Conservation (phyloP, 306 rosid species). For the Senna tora region DNA sequence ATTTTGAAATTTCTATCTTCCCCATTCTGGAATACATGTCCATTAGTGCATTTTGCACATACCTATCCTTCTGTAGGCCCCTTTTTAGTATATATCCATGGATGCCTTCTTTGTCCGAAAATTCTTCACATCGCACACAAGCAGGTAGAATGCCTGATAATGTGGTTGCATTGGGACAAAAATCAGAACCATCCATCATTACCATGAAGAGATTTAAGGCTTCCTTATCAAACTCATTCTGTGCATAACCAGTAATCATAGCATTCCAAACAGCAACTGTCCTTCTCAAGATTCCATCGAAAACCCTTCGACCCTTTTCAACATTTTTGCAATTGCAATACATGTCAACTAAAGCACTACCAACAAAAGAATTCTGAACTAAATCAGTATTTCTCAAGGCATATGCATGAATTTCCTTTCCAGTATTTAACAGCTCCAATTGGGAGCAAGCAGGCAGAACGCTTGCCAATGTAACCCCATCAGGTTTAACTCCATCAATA, state of each 20-base stretch:
- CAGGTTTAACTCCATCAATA: constrained; percentile 58
- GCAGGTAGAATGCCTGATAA: constrained; percentile 79
- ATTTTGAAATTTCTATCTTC: constrained; percentile 51
- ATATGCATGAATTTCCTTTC: constrained; percentile 74
- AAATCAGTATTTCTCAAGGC: constrained; percentile 54
- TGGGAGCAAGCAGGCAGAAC: constrained; percentile 87
- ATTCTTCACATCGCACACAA: constrained; percentile 52
- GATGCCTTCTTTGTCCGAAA: constrained; percentile 59
- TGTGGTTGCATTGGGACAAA: constrained; percentile 66
- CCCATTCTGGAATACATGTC: constrained; percentile 85
- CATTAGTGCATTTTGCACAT: constrained; percentile 81
- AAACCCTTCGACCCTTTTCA: constrained; percentile 61
- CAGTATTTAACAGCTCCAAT: constrained; percentile 63
- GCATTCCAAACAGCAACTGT: constrained; percentile 76
- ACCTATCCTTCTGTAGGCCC: constrained; percentile 65
- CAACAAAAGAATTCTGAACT: constrained; percentile 67
- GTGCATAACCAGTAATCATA: constrained; percentile 73
- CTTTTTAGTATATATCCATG: constrained; percentile 68
- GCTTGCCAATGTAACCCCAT: constrained; percentile 78
- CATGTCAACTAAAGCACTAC: constrained; percentile 86
- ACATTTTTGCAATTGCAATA: constrained; percentile 73
- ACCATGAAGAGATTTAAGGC: constrained; percentile 68
- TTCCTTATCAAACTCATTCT: constrained; percentile 62
- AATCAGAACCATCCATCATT: constrained; percentile 51
- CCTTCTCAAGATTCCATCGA: constrained; percentile 48